Conservation (phyloP, 192 early-diverging fungal species). For the Coemansia aciculifera region DNA sequence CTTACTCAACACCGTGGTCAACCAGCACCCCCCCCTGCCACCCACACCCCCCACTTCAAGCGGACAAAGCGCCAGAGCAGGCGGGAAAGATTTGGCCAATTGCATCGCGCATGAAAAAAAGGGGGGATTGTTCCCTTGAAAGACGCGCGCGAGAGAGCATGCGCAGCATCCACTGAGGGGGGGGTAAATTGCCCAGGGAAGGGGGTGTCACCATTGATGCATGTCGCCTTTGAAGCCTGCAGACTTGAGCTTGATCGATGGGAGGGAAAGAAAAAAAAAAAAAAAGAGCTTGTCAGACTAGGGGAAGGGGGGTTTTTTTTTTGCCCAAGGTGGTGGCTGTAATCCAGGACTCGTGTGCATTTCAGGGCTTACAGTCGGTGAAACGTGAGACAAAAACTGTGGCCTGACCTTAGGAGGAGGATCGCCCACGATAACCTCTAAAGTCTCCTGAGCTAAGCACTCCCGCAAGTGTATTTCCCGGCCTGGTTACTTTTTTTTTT, state of each 20-base stretch:
- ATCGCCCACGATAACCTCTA: neutral
- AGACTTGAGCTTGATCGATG: slow-evolving; percentile 1
- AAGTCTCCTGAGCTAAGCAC: neutral
- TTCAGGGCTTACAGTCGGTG: neutral
- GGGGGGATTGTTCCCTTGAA: neutral
- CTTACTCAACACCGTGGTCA: neutral
- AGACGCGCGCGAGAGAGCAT: neutral
- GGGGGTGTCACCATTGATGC: neutral
- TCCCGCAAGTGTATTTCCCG: neutral
- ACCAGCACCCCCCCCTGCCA: neutral
- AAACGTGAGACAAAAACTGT: slow-evolving; percentile 4
- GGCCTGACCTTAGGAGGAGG: neutral
- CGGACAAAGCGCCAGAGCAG: neutral
- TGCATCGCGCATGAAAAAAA: slow-evolving; percentile 3
- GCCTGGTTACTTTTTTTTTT: neutral
- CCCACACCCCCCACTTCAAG: neutral
- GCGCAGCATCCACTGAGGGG: neutral
- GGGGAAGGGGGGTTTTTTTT: neutral
- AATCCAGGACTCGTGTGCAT: neutral
- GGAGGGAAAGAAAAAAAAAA: no score
- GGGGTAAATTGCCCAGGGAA: neutral
- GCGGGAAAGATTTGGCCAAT: slow-evolving; percentile 15
- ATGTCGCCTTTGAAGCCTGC: slow-evolving; percentile 6
- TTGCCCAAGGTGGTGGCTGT: neutral
- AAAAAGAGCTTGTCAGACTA: slow-evolving; percentile 2